Base-by-base conservation (phyloP, 371 early-diverging fungal species). In the Mucor irregularis region DNA sequence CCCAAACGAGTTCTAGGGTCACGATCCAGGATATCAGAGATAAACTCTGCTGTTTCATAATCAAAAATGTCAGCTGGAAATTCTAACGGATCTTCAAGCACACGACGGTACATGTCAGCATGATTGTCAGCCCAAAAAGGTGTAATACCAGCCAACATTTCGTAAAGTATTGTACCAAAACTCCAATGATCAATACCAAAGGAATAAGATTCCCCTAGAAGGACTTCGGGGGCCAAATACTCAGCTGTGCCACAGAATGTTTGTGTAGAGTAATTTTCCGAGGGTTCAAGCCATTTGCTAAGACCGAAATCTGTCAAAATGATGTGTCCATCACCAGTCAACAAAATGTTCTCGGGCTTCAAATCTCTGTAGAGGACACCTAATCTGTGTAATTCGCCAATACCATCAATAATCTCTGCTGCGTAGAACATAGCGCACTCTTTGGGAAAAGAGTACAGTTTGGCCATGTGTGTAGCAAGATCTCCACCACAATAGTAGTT, bases 181-280 rank as follows among this genome's bases (percentile, higher is more conserved):
- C 95, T 88, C 99, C 99, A 99, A 83, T 95, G 90, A 73, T 99
- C 99, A 7, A 94, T 93, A 11, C 83, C 84, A 60, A 86, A 90
- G 6, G 92, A 91, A 59, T 97, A 97, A 25, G 84, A 80, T 9
- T 83, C 78, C 0, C 88, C 90, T 35, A 74, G 61, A 9, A 99
- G 76, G 22, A 97, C 89, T 64, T 98, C 99, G 1, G 98, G 98
- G 1, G 99, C 81, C 19, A 90, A 68, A 46, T 92, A 93, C 49
- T 95, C 97, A 3, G 96, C 90, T 3, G 99, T 97, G 7, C 99
- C 99, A 64, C 97, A 95, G 58, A 95, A 94, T 0, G 97, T 97
- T 53, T 86, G 87, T 42, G 95, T 95, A 34, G 74, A 58, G 5
- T 74, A 77, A 14, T 69, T 55, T 4, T 68, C 68, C 4, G 30